Conservation (phyloP, 2,329 filamentous ascomycete species). For the Ophioceras dolichostomum region DNA sequence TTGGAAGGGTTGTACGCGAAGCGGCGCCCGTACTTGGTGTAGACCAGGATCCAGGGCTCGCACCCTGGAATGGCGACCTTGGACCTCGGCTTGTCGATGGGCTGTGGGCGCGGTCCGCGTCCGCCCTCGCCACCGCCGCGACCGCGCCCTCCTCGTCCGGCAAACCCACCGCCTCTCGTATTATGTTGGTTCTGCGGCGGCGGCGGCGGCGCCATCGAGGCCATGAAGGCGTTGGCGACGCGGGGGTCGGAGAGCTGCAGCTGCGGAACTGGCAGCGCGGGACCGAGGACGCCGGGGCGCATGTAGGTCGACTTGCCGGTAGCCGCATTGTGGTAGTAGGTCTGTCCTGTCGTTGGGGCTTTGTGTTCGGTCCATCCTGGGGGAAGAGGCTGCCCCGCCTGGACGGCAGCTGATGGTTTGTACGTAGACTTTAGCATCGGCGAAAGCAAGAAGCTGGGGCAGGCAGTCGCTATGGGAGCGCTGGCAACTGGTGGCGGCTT, state of each 20-base stretch:
- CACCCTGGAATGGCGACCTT: constrained; percentile 69
- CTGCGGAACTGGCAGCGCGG: constrained; percentile 12
- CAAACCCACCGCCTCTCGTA: constrained; percentile 21
- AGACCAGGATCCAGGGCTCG: constrained; percentile 84
- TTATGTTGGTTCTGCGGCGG: constrained; percentile 22
- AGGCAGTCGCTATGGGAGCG: no score
- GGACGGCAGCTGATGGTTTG: constrained; percentile 35
- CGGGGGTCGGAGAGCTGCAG: constrained; percentile 37
- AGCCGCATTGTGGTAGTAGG: constrained; percentile 74
- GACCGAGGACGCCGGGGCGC: constrained; percentile 52
- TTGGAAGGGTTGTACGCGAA: constrained; percentile 86
- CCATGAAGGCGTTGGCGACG: constrained; percentile 48
- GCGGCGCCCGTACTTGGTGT: constrained; percentile 75
- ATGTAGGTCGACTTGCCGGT: constrained; percentile 83
- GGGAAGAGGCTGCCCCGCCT: constrained; percentile 46
- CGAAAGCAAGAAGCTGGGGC: no score
- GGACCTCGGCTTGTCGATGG: constrained; percentile 67
- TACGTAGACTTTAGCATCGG: constrained; percentile 73
- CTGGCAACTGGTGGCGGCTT: neutral
- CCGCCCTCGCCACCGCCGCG: constrained; percentile 41
- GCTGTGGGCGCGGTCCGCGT: constrained; percentile 50
- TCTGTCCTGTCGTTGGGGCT: constrained; percentile 74
- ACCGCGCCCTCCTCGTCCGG: constrained; percentile 32
- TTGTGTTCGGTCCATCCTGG: constrained; percentile 89
- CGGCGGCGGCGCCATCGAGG: constrained; percentile 32